Percentiles rank a stretch among this genome's conserved stretches.
Evolutionary conservation across 345 rosid species (phyloP).

Genomic region (Mangifera indica): DNA sequence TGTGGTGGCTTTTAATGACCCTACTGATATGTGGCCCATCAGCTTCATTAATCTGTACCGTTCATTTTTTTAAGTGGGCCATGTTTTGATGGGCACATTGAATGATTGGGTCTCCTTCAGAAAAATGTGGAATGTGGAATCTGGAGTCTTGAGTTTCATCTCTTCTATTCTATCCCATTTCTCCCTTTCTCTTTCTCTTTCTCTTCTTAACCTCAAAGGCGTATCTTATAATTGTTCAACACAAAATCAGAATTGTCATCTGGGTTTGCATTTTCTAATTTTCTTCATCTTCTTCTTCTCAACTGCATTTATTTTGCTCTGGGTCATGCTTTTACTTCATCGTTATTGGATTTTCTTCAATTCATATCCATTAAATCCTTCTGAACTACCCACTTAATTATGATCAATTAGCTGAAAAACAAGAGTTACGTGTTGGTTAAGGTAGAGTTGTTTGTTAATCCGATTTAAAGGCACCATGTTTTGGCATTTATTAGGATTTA

Average conservation of each 20-base stretch:
- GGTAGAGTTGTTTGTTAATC: not conserved
- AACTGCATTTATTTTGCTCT: not conserved
- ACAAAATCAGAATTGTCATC: not conserved
- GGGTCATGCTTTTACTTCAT: not conserved
- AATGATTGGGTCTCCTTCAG: constrained; percentile 35
- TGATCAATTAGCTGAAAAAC: too few species aligned
- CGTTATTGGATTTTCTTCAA: not conserved
- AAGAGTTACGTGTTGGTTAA: not conserved
- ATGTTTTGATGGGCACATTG: constrained; percentile 30
- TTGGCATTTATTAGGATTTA: constrained; percentile 13
- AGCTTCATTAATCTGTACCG: constrained; percentile 32
- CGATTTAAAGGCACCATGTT: constrained; percentile 21
- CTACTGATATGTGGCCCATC: constrained; percentile 19
- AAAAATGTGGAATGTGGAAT: constrained; percentile 15
- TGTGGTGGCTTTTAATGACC: constrained; percentile 41
- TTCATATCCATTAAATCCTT: not conserved
- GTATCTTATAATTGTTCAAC: not conserved
- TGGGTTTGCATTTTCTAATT: not conserved
- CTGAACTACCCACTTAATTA: not conserved
- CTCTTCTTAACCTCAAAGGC: not conserved
- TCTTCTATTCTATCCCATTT: not conserved
- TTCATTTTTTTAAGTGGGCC: constrained; percentile 25
- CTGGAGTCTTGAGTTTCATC: not conserved
- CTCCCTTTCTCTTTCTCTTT: too few species aligned
- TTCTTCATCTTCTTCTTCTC: not conserved